Evolutionary conservation across 441 rosid species (phyloP).

Genomic region (Populus tomentosa): DNA sequence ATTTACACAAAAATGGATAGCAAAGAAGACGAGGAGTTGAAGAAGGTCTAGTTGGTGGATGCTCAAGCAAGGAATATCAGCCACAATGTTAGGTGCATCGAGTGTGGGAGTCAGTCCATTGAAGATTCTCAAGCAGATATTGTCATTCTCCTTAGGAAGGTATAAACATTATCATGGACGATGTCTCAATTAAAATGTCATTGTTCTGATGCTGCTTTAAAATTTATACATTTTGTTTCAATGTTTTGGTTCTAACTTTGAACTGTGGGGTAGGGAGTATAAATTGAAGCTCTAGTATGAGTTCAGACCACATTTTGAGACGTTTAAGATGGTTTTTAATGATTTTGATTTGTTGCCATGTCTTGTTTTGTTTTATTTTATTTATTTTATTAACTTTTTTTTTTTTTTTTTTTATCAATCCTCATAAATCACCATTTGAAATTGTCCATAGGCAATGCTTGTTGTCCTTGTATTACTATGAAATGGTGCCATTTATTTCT

Average conservation of each 20-base stretch:
- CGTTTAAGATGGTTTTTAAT: no score
- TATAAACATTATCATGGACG: conserved; percentile 2
- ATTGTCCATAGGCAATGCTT: no score
- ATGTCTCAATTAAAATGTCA: not conserved
- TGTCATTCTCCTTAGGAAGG: conserved; percentile 89
- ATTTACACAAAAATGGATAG: conserved; percentile 40
- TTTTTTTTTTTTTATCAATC: no score
- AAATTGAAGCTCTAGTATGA: no score
- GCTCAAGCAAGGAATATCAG: conserved; percentile 90
- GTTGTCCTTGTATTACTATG: no score
- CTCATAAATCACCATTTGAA: no score
- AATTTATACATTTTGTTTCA: not conserved
- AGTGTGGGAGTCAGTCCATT: conserved; percentile 91
- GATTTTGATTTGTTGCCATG: no score
- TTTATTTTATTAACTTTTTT: no score
- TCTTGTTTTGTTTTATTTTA: no score
- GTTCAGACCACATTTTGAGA: no score
- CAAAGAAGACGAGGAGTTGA: conserved; percentile 64
- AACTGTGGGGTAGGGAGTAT: no score
- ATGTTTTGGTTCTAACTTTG: not conserved
- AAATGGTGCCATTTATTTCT: no score
- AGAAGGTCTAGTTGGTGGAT: conserved; percentile 57
- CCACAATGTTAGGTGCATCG: conserved; percentile 91
- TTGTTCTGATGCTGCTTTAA: not conserved
- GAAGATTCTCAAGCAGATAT: conserved; percentile 98